phyloP scores from a whole-genome alignment of 1,139 yeast genomes.

The Protomyces inouyei region DNA sequence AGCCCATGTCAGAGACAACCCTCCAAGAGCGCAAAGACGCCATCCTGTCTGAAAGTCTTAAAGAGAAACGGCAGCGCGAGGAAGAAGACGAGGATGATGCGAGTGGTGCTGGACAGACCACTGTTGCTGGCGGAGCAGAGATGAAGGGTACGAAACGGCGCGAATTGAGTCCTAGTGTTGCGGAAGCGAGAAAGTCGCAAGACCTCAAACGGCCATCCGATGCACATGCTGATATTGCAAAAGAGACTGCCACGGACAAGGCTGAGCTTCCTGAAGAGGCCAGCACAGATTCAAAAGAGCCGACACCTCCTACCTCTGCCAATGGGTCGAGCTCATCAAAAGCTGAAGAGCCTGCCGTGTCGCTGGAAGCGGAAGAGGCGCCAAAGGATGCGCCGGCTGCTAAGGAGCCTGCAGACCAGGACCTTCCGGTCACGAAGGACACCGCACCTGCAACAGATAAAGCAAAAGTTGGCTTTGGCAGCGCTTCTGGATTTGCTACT shows the following conservation, averaged over 20 bases:
- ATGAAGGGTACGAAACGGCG: background rate
- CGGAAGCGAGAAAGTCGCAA: background rate
- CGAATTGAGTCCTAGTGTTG: background rate
- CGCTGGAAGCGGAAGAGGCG: background rate
- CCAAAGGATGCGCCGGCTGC: background rate
- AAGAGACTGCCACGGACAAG: background rate
- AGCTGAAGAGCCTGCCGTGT: background rate
- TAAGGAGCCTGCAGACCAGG: background rate
- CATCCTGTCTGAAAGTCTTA: background rate
- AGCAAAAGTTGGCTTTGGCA: background rate
- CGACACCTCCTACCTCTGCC: background rate
- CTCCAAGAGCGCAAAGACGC: background rate
- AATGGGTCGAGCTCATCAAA: background rate
- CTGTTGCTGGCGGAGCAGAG: background rate
- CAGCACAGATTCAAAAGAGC: background rate
- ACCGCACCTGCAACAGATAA: background rate
- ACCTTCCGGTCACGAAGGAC: background rate
- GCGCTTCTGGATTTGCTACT: background rate
- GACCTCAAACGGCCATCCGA: background rate
- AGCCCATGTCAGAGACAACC: constrained; percentile 1
- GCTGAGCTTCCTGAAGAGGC: background rate
- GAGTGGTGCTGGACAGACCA: background rate
- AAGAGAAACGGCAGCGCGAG: constrained; percentile 8
- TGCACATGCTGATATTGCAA: background rate
- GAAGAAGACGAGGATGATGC: background rate